Evolutionary conservation across 164 flowering plant genomes (phyloP), one percentile per base, ranked within the genome.

Genomic region (Magnolia officinalis): DNA sequence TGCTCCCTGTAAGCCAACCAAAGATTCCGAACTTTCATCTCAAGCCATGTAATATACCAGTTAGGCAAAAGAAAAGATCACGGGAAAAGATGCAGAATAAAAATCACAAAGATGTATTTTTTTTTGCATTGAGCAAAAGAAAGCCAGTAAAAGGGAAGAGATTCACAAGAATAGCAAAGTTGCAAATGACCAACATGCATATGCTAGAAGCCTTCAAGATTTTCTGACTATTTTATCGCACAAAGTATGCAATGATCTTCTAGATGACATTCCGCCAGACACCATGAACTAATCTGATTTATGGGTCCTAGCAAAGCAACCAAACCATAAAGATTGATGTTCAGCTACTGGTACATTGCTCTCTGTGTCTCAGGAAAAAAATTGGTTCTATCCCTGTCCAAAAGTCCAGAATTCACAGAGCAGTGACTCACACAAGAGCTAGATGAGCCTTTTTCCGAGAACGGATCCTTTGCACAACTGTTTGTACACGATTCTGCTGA

Each of bases 381-480:
- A 65, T 63, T 74, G 31, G 51, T 77, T 71, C 67, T 50, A 73
- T 66, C 75, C 71, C 68, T 72, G 72, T 67, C 69, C 78, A 84
- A 79, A 29, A 83, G 68, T 71, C 78, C 83, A 76, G 74, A 79
- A 75, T 50, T 74, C 68, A 83, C 82, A 87, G 79, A 78, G 83
- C 82, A 88, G 82, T 83, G 90, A 94, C 98, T 96, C 99, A 96
- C 97, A 78, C 85, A 85, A 91, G 97, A 88, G 91, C 95, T 91
- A 90, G 81, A 80, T 93, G 98, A 84, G 97, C 91, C 87, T 90
- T 94, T 78, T 84, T 90, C 72, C 93, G 84, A 75, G 91, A 87
- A 59, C 99, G 96, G 65, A 96, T 85, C 78, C 95, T 87, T 79
- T 89, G 90, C 78, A 94, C 83, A 79, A 94, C 87, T 65, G 98